These are phyloP conservation scores for Hirsutella rhossiliensis DNA, from an alignment of 2,329 filamentous ascomycete genomes.

Conservation along the genomic window DNA sequence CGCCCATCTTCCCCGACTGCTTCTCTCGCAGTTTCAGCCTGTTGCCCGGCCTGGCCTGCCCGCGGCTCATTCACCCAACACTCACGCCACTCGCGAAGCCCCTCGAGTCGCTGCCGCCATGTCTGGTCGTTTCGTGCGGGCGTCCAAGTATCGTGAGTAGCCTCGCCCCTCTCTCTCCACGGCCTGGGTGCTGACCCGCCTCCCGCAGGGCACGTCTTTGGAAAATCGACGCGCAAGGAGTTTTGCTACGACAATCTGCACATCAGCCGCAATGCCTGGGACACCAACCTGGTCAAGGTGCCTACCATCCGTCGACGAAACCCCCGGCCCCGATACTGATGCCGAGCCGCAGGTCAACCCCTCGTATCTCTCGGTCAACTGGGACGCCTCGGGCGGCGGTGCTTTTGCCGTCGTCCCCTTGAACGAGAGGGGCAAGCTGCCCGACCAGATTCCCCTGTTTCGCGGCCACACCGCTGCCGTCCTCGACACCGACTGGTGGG, in stretches of 20 bases:
- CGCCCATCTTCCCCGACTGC: too few species aligned
- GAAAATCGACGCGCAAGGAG: constrained; percentile 89
- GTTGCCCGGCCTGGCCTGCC: not conserved
- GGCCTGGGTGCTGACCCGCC: not conserved
- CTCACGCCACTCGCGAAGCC: not conserved
- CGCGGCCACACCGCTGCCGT: constrained; percentile 92
- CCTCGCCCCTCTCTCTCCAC: not conserved
- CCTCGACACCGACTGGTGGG: constrained; percentile 88
- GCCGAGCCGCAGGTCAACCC: constrained; percentile 62
- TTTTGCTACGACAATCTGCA: constrained; percentile 97
- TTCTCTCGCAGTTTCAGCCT: too few species aligned
- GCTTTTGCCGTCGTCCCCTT: constrained; percentile 94
- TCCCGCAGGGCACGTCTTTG: constrained; percentile 84
- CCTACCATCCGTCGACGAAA: constrained; percentile 2
- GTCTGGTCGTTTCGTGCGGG: constrained; percentile 54
- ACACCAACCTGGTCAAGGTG: constrained; percentile 97
- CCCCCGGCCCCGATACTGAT: constrained; percentile 5
- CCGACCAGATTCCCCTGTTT: constrained; percentile 88
- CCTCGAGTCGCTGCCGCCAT: constrained; percentile 24
- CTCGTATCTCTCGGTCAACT: constrained; percentile 93
- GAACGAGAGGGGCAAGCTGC: constrained; percentile 77
- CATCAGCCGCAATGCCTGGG: constrained; percentile 97
- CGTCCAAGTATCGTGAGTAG: constrained; percentile 55
- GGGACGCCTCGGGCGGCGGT: constrained; percentile 91
- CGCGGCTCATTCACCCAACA: constrained; percentile 4